Percentiles rank a stretch among this genome's conserved stretches.
These are phyloP conservation scores for Capsella bursapastoris DNA, from an alignment of 345 rosid genomes.

Conservation along the genomic window DNA sequence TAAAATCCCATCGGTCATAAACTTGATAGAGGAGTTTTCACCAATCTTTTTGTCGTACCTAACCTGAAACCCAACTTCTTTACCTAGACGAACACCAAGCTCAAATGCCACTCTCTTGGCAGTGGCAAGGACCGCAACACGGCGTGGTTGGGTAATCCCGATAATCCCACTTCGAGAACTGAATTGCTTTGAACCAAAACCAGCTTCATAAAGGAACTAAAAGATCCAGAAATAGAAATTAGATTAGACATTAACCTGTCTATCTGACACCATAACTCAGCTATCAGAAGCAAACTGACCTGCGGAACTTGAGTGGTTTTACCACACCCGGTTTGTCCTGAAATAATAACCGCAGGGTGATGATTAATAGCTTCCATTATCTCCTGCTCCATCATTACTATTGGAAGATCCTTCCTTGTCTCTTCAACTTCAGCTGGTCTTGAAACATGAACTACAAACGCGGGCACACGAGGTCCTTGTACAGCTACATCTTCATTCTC, in stretches of 20 bases:
- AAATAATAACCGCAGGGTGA: constrained; percentile 63
- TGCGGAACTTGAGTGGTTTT: constrained; percentile 98
- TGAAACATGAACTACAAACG: constrained; percentile 69
- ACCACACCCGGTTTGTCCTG: constrained; percentile 97
- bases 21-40: constrained; percentile 71
- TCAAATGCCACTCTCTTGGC: constrained; percentile 93
- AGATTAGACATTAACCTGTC: background rate
- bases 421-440: constrained; percentile 78
- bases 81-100: constrained; percentile 82
- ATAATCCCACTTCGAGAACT: constrained; percentile 65
- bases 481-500: constrained; percentile 37
- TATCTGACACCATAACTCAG: constrained; percentile 9
- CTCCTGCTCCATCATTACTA: constrained; percentile 99
- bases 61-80: constrained; percentile 95
- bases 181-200: constrained; percentile 69
- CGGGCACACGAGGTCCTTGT: constrained; percentile 47
- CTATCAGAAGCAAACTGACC: constrained; percentile 50
- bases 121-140: constrained; percentile 96
- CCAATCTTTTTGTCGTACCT: constrained; percentile 93
- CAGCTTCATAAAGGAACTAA: constrained; percentile 95
- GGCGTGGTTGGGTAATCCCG: constrained; percentile 96
- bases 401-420: constrained; percentile 82
- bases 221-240: constrained; percentile 30
- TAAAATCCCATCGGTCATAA: constrained; percentile 97
- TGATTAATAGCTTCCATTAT: constrained; percentile 91